Base-by-base conservation (phyloP, 306 rosid species). In the Astragalus glycyphyllos region DNA sequence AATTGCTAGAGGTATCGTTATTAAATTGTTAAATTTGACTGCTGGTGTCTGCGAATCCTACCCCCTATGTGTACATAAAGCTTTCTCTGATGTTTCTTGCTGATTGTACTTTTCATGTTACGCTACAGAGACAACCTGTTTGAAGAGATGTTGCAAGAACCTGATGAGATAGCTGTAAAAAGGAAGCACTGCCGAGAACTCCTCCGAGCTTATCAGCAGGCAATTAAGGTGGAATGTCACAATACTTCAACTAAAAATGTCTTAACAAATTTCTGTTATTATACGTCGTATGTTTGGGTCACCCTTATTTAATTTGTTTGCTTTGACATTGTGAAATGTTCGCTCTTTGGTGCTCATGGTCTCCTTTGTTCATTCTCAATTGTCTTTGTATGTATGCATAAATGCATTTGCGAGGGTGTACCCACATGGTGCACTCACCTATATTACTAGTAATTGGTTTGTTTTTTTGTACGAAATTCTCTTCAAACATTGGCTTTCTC, bases 61-160 rank as follows among this genome's bases (percentile, higher is more conserved):
- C 23, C 23, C 23, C 23, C 1, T 20, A 20, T 20, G 23, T 20
- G 31, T 26, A 4, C 3, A 3, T 26, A 26, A 26, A 26, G 3
- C 3, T 26, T 26, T 62, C 45, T 38, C 35, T 54, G 0, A 65
- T 65, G 11, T 67, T 61, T 72, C 65, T 40, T 74, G 51, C 72
- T 81, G 55, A 73, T 50, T 68, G 66, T 45, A 68, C 58, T 56
- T 40, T 77, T 20, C 42, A 68, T 81, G 67, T 74, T 29, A 53
- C 72, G 37, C 68, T 57, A 59, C 86, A 94, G 99, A 74, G 99
- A 94, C 69, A 86, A 91, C 83, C 78, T 91, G 61, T 86, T 89
- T 77, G 97, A 94, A 83, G 97, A 91, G 84, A 91, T 94, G 99
- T 79, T 94, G 84, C 95, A 88, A 82, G 99, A 94, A 68, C 99